phyloP scores from a whole-genome alignment of 192 early-diverging fungal genomes.

The Chytriomyces confervae region DNA sequence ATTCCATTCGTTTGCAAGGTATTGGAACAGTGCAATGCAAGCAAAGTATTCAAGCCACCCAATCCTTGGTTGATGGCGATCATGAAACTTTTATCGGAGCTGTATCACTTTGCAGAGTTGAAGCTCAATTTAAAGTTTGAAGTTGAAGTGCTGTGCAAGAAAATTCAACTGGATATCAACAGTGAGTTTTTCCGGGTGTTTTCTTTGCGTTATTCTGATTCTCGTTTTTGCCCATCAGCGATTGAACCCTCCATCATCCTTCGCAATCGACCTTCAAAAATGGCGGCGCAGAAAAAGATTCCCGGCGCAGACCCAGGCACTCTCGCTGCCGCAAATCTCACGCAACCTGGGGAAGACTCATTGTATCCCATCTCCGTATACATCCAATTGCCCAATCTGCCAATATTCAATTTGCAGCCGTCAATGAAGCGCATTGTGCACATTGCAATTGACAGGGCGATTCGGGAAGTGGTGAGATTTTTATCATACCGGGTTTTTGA shows the following conservation, averaged over 20 bases:
- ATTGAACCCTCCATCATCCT: constrained; percentile 70
- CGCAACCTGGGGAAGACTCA: constrained; percentile 16
- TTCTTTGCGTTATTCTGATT: not conserved
- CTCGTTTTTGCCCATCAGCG: constrained; percentile 38
- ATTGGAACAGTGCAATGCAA: constrained; percentile 83
- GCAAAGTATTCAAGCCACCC: constrained; percentile 90
- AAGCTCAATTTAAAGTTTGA: constrained; percentile 98
- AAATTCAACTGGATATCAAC: constrained; percentile 78
- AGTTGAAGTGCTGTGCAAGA: constrained; percentile 97
- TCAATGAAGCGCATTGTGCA: constrained; percentile 87
- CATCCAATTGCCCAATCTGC: constrained; percentile 57
- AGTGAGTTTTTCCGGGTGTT: constrained; percentile 31
- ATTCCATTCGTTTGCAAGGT: constrained; percentile 99
- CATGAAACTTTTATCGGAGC: constrained; percentile 86
- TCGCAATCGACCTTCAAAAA: constrained; percentile 59
- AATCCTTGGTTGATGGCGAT: constrained; percentile 99
- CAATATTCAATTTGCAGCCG: constrained; percentile 83
- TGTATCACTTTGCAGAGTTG: constrained; percentile 91
- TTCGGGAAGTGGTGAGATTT: constrained; percentile 70
- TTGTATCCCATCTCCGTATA: constrained; percentile 23
- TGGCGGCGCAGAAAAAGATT: constrained; percentile 25
- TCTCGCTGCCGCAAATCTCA: constrained; percentile 26
- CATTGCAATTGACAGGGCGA: constrained; percentile 85
- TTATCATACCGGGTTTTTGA: constrained; percentile 1
- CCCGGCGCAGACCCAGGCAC: not conserved